Percentiles rank a stretch among this genome's conserved stretches.
These are phyloP conservation scores for Ceratocystis alfenasii DNA, from an alignment of 2,329 filamentous ascomycete species.

Conservation along the genomic window DNA sequence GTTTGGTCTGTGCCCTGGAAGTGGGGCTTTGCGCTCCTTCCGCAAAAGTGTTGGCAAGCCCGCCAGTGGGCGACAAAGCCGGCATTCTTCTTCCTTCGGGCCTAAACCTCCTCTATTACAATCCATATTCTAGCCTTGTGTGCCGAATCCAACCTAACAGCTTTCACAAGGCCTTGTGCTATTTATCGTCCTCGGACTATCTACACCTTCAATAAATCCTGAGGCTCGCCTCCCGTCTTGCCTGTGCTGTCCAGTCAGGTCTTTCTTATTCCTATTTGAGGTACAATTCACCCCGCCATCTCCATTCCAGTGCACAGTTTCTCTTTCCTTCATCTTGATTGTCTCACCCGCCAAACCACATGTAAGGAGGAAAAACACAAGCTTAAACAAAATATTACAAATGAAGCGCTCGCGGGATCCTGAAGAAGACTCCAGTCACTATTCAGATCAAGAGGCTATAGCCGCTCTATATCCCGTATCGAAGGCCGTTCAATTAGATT, in stretches of 20 bases:
- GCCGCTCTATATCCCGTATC: slow-evolving; percentile 24
- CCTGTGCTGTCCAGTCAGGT: no score
- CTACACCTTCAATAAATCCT: not conserved
- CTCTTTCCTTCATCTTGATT: not conserved
- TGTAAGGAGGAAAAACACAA: slow-evolving; percentile 15
- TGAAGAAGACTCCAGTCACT: slow-evolving; percentile 31
- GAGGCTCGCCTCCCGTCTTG: no score
- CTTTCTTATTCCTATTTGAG: slow-evolving; percentile 11
- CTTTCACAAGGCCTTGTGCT: not conserved
- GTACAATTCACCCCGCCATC: slow-evolving; percentile 18
- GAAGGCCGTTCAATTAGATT: slow-evolving; percentile 52
- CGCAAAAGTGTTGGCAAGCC: slow-evolving; percentile 7
- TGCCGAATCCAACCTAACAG: not conserved
- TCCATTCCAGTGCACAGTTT: slow-evolving; percentile 4
- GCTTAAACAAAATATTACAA: slow-evolving; percentile 25
- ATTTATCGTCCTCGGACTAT: not conserved
- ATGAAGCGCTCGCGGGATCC: slow-evolving; percentile 55
- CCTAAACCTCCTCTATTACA: not conserved
- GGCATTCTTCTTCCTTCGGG: slow-evolving; percentile 5
- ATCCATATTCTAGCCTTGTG: not conserved
- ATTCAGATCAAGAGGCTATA: slow-evolving; percentile 7
- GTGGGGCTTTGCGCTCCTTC: slow-evolving; percentile 10
- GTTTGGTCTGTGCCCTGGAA: slow-evolving; percentile 17
- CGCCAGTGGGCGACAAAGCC: slow-evolving; percentile 3
- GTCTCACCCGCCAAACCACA: not conserved